Percentiles rank a stretch among this genome's conserved stretches.
Conservation (phyloP, 768 basidiomycete species). For the Russula griseocarnosa region DNA sequence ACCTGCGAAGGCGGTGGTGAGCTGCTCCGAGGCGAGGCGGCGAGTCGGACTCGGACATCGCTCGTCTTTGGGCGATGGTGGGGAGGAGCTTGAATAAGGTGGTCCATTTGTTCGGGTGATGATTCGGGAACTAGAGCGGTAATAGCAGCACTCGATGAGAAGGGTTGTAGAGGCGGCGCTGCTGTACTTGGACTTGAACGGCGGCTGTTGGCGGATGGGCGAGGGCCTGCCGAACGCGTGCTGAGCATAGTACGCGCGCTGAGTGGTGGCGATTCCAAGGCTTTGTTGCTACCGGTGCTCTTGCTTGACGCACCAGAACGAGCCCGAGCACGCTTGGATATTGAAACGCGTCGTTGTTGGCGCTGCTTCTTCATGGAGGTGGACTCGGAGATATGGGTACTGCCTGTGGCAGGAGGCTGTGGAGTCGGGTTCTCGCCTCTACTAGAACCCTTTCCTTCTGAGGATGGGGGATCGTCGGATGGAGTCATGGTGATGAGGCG, state of each 20-base stretch:
- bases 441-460: no score
- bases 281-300: background rate
- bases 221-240: conserved; percentile 13
- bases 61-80: background rate
- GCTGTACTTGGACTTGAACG: conserved; percentile 9
- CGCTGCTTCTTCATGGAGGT: background rate
- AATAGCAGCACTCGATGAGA: background rate
- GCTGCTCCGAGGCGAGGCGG: background rate
- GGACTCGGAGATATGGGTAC: no score
- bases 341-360: background rate
- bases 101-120: background rate
- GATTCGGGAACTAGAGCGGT: background rate
- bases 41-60: background rate
- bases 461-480: background rate
- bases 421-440: background rate
- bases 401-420: background rate
- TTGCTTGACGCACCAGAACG: background rate
- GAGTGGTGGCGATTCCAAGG: background rate
- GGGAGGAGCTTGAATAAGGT: background rate
- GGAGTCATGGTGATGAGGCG: no score
- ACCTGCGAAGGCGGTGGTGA: background rate
- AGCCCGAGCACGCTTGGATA: background rate
- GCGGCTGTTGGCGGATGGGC: background rate
- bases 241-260: background rate
- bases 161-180: background rate